Base-by-base conservation (phyloP, 2,329 filamentous ascomycete genomes). In the Fusarium continuum region DNA sequence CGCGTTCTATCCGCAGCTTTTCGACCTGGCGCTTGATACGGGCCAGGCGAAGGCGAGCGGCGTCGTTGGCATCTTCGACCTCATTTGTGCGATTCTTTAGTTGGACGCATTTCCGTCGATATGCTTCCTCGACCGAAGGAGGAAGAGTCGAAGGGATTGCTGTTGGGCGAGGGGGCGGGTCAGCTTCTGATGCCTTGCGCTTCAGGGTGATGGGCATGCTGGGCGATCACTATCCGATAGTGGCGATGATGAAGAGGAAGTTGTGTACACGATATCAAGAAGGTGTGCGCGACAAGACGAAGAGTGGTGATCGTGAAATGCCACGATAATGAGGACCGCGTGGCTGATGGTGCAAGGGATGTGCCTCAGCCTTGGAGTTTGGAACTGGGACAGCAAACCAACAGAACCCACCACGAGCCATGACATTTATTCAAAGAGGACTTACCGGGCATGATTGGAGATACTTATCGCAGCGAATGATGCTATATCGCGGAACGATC, bases 31-130 rank as follows among this genome's bases (percentile, higher is more conserved):
- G 88, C 76, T 91, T 89, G 61, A 96, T 86, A 41, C 93, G 90
- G 34, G 85, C 82, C 64, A 97, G 90, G 46, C 92, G 90, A 48
- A 92, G 81, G 49, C 92, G 87, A 40, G 92, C 90, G 54, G 91
- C 86, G 70, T 97, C 93, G 76, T 97, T 97, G 73, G 92, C 90
- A 58, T 92, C 88, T 75, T 98, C 93, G 70, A 98, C 92, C 75
- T 97, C 93, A 75, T 89, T 91, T 64, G 95, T 91, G 60, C 95
- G 91, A 70, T 92, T 91, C 79, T 96, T 96, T 19, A 99, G 86
- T 70, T 96, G 91, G 74, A 97, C 92, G 77, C 94, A 98, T 86
- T 99, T 98, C 65, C 92, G 88, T 72, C 95, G 93, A 79, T 98
- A 99, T 45, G 94, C 93, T 75, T 94, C 90, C 78, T 99, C 94